Evolutionary conservation across 1,284 basidiomycete genomes (phyloP).

Genomic region (Cryptococcus hybrid): DNA sequence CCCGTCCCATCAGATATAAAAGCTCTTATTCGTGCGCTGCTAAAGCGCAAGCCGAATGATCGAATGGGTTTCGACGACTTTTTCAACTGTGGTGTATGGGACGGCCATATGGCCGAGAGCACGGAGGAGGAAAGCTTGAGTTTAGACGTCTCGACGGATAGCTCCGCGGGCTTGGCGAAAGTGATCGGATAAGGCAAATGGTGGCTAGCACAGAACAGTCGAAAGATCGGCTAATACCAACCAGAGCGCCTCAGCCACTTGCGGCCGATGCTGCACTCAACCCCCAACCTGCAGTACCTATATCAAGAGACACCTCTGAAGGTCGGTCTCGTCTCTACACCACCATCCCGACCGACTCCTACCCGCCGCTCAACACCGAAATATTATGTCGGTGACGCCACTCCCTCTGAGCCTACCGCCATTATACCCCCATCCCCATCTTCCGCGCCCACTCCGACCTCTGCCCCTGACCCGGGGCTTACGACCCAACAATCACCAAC

Average conservation of each 20-base stretch:
- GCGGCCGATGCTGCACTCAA: constrained; percentile 25
- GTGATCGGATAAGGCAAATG: constrained; percentile 20
- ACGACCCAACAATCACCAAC: background rate
- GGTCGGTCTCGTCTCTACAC: background rate
- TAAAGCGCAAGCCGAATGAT: constrained; percentile 81
- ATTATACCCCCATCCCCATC: background rate
- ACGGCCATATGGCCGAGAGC: constrained; percentile 66
- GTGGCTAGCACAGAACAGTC: constrained; percentile 22
- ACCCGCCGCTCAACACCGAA: constrained; percentile 39
- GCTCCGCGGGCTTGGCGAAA: constrained; percentile 23
- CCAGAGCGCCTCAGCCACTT: constrained; percentile 23
- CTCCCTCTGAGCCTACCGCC: constrained; percentile 3
- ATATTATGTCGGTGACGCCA: constrained; percentile 42
- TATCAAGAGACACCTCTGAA: background rate
- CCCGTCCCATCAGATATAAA: constrained; percentile 81
- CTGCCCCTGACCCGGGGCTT: background rate
- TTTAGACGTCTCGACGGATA: constrained; percentile 39
- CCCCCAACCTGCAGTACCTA: constrained; percentile 24
- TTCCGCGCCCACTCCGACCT: background rate
- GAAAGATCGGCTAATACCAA: constrained; percentile 28
- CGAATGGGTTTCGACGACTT: constrained; percentile 90
- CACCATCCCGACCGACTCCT: constrained; percentile 8
- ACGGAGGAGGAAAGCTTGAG: constrained; percentile 32
- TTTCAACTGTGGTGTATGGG: constrained; percentile 76
- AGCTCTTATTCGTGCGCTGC: constrained; percentile 73